Conservation (phyloP, 2,329 filamentous ascomycete species). For the Myotisia sp. region DNA sequence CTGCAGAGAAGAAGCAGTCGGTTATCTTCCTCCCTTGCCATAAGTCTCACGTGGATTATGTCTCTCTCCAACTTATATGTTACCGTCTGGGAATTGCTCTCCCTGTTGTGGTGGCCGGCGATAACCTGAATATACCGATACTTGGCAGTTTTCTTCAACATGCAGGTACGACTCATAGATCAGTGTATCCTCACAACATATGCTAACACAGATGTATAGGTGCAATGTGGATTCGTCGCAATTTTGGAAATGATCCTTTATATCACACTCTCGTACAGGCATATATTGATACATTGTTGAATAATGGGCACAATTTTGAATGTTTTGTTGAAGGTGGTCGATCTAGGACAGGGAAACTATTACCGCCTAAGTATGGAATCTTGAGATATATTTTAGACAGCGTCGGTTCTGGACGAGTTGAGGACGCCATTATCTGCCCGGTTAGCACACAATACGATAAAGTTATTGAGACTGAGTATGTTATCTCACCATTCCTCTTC, state of each 20-base stretch:
- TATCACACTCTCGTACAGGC: constrained; percentile 89
- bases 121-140: constrained; percentile 89
- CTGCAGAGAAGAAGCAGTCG: constrained; percentile 76
- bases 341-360: constrained; percentile 80
- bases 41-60: constrained; percentile 89
- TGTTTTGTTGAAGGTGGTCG: constrained; percentile 95
- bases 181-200: too few species aligned
- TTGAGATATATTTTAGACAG: constrained; percentile 84
- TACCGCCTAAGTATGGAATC: constrained; percentile 92
- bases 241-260: constrained; percentile 80
- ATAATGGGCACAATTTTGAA: constrained; percentile 85
- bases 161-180: constrained; percentile 56
- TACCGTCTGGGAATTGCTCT: constrained; percentile 80
- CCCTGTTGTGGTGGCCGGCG: constrained; percentile 83
- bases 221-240: constrained; percentile 88
- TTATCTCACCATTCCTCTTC: too few species aligned
- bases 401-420: constrained; percentile 69
- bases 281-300: constrained; percentile 84
- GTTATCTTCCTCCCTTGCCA: constrained; percentile 94
- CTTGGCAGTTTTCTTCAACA: constrained; percentile 85
- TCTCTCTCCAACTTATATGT: constrained; percentile 87
- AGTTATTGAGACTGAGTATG: constrained; percentile 79
- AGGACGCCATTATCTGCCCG: constrained; percentile 86
- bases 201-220: too few species aligned
- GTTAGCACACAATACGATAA: constrained; percentile 98